Percentiles rank a stretch among this genome's conserved stretches.
These are phyloP conservation scores for Olyra latifolia DNA, from an alignment of 176 grass and related monocot genomes.

Conservation along the genomic window DNA sequence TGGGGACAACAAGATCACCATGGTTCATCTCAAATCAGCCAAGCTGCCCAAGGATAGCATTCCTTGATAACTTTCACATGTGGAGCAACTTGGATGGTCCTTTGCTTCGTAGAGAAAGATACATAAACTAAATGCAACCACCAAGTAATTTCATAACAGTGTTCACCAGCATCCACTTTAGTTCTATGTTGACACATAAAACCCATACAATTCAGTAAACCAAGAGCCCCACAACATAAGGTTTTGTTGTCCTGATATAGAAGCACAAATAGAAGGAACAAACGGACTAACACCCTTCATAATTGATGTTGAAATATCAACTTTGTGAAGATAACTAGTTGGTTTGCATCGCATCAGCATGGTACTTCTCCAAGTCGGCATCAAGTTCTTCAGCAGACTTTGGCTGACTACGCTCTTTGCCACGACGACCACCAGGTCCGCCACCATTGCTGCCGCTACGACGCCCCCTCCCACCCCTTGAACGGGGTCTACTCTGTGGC, in stretches of 20 bases:
- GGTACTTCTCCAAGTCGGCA: conserved; percentile 98
- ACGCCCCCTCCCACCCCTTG: conserved; percentile 49
- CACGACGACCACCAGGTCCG: conserved; percentile 60
- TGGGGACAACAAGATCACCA: background rate
- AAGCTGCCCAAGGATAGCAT: background rate
- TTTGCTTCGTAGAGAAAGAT: conserved; percentile 24
- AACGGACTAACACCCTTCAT: conserved; percentile 39
- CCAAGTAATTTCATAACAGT: conserved; percentile 49
- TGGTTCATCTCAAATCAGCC: background rate
- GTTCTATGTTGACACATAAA: conserved; percentile 54
- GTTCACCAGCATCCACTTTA: conserved; percentile 47
- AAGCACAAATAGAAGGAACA: conserved; percentile 45
- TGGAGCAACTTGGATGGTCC: conserved; percentile 30
- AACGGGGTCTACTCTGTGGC: conserved; percentile 39
- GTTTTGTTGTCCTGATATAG: conserved; percentile 52
- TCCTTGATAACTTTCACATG: conserved; percentile 44
- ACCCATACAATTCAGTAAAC: conserved; percentile 57
- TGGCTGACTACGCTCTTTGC: conserved; percentile 54
- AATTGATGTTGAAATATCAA: conserved; percentile 39
- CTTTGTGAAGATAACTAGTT: conserved; percentile 48
- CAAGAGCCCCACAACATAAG: conserved; percentile 53
- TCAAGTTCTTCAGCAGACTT: conserved; percentile 86
- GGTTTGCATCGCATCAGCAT: conserved; percentile 83
- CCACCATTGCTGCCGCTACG: conserved; percentile 16
- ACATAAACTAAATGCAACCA: conserved; percentile 56